Evolutionary conservation across 352 stramenopile species (phyloP), one percentile per base, ranked within the genome.

Genomic region (Globisporangium sylvaticum): DNA sequence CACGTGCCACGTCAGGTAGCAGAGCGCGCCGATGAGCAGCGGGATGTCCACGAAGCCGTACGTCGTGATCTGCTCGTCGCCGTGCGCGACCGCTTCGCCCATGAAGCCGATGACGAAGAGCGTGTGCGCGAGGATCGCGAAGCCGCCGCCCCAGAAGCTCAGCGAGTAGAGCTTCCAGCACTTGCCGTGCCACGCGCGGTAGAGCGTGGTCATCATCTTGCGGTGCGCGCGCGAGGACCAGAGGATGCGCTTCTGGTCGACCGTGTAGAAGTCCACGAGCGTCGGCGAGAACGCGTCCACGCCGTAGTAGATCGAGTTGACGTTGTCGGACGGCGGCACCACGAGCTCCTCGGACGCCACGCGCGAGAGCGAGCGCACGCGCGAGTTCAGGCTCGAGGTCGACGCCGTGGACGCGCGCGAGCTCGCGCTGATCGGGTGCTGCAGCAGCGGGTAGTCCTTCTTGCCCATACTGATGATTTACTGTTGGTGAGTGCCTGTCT

Each of bases 201-300:
- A 83, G 7, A 95, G 82, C 70, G 87, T 95, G n/a, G 81, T 90
- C 82, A 95, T 92, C 78, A 92, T 93, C 73, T 95, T 95, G 76
- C 87, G 87, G 73, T 95, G 87, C 52, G 84, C 83, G 29, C 87
- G 87, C 54, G 87, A 95, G 53, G 83, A 92, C 87, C 87, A 95
- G 67, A 95, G 83, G 64, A 95, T 90, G 64, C 87, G 87, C 64
- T 92, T 95, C 69, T 92, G 81, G 73, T 92, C 87, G 46, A 81
- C 52, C 54, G 87, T 93, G 84, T 92, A 92, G 59, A 95, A 92
- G 64, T 95, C 87, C 44, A 95, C 84, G 64, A 95, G 81, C 65
- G 87, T 95, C 9, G 84, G 87, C 24, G 84, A 95, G 73, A 95
- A 95, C 62, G 84, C 77, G 71, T 95, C 87, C 18, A 95, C 84